Conservation (phyloP, 495 filamentous ascomycete genomes). For the Aspergillus ellipticus region DNA sequence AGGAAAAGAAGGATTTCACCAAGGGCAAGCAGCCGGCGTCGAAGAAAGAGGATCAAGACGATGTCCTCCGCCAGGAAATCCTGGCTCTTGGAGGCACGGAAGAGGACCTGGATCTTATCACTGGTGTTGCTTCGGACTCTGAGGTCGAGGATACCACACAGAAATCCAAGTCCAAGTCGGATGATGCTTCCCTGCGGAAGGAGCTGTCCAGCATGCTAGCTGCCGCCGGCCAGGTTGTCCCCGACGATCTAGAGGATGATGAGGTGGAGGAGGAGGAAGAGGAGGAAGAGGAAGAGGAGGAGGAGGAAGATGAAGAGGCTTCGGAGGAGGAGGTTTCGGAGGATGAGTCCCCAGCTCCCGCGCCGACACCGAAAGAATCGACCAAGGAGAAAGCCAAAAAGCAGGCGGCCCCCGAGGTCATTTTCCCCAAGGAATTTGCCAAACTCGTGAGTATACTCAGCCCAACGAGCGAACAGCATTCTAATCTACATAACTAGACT, state of each 20-base stretch:
- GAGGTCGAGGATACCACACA: constrained; percentile 45
- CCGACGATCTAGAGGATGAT: constrained; percentile 41
- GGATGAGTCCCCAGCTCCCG: constrained; percentile 16
- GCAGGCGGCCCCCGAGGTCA: constrained; percentile 14
- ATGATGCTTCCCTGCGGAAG: constrained; percentile 38
- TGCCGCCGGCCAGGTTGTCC: constrained; percentile 41
- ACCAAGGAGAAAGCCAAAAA: constrained; percentile 18
- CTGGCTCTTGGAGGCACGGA: constrained; percentile 72
- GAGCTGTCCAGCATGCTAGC: constrained; percentile 43
- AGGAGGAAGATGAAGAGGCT: constrained; percentile 19
- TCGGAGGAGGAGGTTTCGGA: constrained; percentile 22
- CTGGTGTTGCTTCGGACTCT: constrained; percentile 56
- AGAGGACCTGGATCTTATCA: constrained; percentile 67
- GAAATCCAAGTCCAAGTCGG: constrained; percentile 23
- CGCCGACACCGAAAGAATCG: constrained; percentile 11
- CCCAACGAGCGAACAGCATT: not conserved
- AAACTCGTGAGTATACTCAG: constrained; percentile 33
- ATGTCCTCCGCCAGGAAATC: constrained; percentile 64
- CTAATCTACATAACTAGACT: constrained; percentile 46
- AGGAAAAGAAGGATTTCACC: constrained; percentile 24
- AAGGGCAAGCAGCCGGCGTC: constrained; percentile 25
- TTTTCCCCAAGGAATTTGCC: constrained; percentile 40
- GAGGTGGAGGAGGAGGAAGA: constrained; percentile 43
- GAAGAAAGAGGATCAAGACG: constrained; percentile 24
- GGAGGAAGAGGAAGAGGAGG: constrained; percentile 26